phyloP scores from a whole-genome alignment of 768 basidiomycete species.

The Myochromella boudieri region DNA sequence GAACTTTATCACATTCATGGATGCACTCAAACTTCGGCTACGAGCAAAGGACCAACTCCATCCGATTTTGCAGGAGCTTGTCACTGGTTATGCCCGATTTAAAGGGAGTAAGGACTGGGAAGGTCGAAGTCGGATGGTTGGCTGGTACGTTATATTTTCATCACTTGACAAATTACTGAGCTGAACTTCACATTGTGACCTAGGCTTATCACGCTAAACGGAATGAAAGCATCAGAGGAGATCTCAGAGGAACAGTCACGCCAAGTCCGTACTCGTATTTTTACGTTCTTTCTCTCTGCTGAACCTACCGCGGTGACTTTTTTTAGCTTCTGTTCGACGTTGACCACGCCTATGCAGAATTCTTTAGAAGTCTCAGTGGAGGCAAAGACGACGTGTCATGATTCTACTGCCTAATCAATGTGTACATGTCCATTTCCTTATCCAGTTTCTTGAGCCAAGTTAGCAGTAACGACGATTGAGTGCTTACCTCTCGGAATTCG shows the following conservation, averaged over 20 bases:
- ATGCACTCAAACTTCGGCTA: slow-evolving; percentile 87
- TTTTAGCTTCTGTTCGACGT: slow-evolving; percentile 90
- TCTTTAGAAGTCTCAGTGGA: slow-evolving; percentile 74
- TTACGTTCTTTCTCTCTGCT: not conserved
- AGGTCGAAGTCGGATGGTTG: slow-evolving; percentile 89
- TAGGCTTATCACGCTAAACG: slow-evolving; percentile 95
- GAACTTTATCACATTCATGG: slow-evolving; percentile 99
- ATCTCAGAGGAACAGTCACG: slow-evolving; percentile 93
- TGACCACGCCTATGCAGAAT: slow-evolving; percentile 93
- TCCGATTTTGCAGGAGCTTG: slow-evolving; percentile 92
- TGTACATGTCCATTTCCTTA: too few species aligned
- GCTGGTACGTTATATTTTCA: slow-evolving; percentile 61
- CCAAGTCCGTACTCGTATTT: slow-evolving; percentile 54
- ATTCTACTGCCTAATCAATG: too few species aligned
- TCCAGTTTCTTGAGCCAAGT: too few species aligned
- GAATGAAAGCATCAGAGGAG: slow-evolving; percentile 96
- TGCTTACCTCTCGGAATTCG: too few species aligned
- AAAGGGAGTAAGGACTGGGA: slow-evolving; percentile 97
- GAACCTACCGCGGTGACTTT: not conserved
- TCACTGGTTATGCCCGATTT: slow-evolving; percentile 91
- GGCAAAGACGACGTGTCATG: slow-evolving; percentile 34
- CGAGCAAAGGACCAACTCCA: slow-evolving; percentile 98
- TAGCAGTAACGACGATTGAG: too few species aligned
- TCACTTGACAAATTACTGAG: not conserved
- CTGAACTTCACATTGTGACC: not conserved